Evolutionary conservation across 2,329 filamentous ascomycete species (phyloP), one percentile per base, ranked within the genome.

Genomic region (Coleophoma eucalyptorum): DNA sequence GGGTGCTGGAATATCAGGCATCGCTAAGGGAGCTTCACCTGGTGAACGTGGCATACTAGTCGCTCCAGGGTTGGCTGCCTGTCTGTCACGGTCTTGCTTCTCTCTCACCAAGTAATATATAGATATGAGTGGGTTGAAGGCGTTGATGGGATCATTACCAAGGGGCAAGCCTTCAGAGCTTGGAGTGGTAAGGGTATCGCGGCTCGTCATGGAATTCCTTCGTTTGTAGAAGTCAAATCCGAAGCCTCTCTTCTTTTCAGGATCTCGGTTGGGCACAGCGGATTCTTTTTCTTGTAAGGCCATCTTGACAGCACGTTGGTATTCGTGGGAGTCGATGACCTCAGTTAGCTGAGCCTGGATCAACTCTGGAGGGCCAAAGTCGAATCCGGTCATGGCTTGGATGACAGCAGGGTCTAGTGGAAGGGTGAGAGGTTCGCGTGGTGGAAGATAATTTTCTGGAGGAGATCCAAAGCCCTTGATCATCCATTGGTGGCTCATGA

Each of bases 71-170:
- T 83, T 84, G 35, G 71, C 67, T 58, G 83, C 79, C 38, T 62
- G 52, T 52, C 55, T 73, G 62, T 97, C 92, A 34, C 90, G 84
- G 46, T 95, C 90, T 56, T 90, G 83, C 72, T 97, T 97, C 73
- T 99, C 94, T 59, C 84, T 86, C n/a, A 96, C 94, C 3, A 99
- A 80, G 63, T 96, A 96, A 69, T 99, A 99, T 13, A 99, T 86
- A 1, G 94, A 97, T 7, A 97, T 77, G 13, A 97, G 75, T 7
- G 94, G 94, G 61, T 89, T 93, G 67, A 89, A 99, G 4, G 94
- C 94, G 67, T 97, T 97, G 51, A 96, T 73, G 1, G 94, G 92
- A 63, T 99, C 94, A 50, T 81, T 82, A 11, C 91, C 91, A 33
- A 93, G 73, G 57, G 90, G 84, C 16, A 97, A 77, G 4, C 87